Evolutionary conservation across 148 eudicot species (phyloP), one percentile per base, ranked within the genome.

Genomic region (Rhododendron vialii): DNA sequence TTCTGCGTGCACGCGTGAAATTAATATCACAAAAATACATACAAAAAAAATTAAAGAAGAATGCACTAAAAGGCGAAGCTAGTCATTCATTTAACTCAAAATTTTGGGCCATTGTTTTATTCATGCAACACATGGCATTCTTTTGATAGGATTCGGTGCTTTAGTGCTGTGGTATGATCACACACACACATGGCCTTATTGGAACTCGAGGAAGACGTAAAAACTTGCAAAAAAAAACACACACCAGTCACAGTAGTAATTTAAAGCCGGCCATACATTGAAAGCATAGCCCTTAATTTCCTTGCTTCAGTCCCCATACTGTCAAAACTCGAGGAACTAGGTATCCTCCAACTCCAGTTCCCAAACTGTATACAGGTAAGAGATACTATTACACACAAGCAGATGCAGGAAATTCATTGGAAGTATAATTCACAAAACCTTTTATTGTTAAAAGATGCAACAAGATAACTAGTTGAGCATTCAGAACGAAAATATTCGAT

Each of bases 261-360:
- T 89, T 86, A 94, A 67, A 93, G 88, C 57, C 99, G 93, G 38
- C 98, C 99, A 86, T 94, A 94, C 91, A 90, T 91, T 18, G 92
- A 90, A 69, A 97, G 87, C 91, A 94, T 78, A 47, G 92, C 94
- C 85, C 93, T 91, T 74, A 97, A 85, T 85, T 87, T 94, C 67
- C 82, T 69, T 77, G 96, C 94, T 84, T 97, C 96, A 8, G 89
- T 28, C 59, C 86, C 92, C 89, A 97, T 77, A 91, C 89, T 85
- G 80, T 91, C 93, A 84, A 97, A 93, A 85, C 86, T 84, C 82
- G 77, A 88, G 78, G 98, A 90, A 80, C 90, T 84, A 2, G 98
- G 95, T 88, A 97, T 82, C 90, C 99, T 94, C 99, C 99, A 97
- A 89, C 92, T 93, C 99, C 99, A 97, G 83, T 97, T 97, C 84